A percentile compares a stretch with the other conserved stretches of the same genome.
Evolutionary conservation across 768 basidiomycete genomes (phyloP).

Genomic region (Pulveroboletus sp.): DNA sequence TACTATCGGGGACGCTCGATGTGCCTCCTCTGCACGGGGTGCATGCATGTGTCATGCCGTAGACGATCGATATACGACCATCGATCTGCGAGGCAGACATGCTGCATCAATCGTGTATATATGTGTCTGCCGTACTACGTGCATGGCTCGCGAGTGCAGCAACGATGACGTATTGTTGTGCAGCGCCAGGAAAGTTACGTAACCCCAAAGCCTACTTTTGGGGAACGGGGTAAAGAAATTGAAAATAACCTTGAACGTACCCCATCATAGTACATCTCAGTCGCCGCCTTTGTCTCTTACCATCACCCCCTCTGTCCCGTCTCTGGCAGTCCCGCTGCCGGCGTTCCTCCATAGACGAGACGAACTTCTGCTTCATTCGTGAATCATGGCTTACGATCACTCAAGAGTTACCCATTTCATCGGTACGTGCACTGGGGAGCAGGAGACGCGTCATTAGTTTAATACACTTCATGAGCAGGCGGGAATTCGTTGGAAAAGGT

Average conservation of each 20-base stretch:
- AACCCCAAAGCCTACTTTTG: constrained; percentile 32
- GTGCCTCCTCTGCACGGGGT: constrained; percentile 21
- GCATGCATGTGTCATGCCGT: constrained; percentile 3
- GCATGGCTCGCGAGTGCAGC: no score
- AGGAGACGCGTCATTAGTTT: constrained; percentile 10
- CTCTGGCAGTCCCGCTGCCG: constrained; percentile 6
- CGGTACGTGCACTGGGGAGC: constrained; percentile 35
- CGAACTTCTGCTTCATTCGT: constrained; percentile 4
- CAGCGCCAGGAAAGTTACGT: constrained; percentile 19
- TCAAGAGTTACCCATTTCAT: constrained; percentile 62
- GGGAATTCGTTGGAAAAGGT: constrained; percentile 90
- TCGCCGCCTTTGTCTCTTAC: constrained; percentile 16
- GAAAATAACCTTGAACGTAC: constrained; percentile 17
- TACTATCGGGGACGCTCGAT: constrained; percentile 17
- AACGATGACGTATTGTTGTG: no score
- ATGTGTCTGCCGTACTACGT: no score
- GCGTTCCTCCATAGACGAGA: constrained; percentile 7
- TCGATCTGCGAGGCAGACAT: constrained; percentile 16
- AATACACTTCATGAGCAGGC: constrained; percentile 46
- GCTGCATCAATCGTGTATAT: not conserved
- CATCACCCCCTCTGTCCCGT: constrained; percentile 13
- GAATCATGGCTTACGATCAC: constrained; percentile 45
- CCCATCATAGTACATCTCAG: constrained; percentile 10
- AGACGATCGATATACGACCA: constrained; percentile 10
- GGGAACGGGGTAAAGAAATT: constrained; percentile 19